phyloP scores from a whole-genome alignment of 495 filamentous ascomycete species.

The Lophiostoma macrostomum region DNA sequence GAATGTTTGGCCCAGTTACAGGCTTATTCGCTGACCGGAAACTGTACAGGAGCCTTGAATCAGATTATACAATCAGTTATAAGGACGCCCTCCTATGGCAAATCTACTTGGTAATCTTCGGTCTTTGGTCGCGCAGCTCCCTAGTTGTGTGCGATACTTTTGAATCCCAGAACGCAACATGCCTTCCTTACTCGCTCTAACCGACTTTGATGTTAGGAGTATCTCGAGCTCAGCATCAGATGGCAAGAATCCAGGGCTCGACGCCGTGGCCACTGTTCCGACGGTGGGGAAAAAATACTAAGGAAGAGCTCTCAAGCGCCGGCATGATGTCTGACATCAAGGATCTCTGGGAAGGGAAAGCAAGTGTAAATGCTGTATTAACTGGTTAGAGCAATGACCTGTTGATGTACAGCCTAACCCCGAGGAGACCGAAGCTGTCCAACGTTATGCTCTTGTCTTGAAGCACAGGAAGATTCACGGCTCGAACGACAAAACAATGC shows the following conservation, averaged over 20 bases:
- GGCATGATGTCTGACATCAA: constrained; percentile 28
- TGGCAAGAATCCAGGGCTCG: neutral
- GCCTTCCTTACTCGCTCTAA: no score
- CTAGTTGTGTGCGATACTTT: no score
- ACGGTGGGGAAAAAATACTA: constrained; percentile 18
- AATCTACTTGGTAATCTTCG: no score
- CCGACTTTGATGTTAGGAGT: constrained; percentile 9
- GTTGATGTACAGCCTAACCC: constrained; percentile 24
- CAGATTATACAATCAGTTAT: no score
- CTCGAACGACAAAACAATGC: constrained; percentile 35
- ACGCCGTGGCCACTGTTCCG: neutral
- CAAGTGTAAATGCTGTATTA: constrained; percentile 23
- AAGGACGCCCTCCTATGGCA: no score
- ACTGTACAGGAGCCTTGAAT: no score
- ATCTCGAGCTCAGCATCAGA: constrained; percentile 7
- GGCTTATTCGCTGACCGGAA: no score
- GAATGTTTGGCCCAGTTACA: no score
- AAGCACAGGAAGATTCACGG: constrained; percentile 18
- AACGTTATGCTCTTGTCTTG: constrained; percentile 22
- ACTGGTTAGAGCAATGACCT: constrained; percentile 25
- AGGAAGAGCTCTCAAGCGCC: constrained; percentile 9
- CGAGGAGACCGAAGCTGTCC: constrained; percentile 28
- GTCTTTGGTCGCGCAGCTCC: no score
- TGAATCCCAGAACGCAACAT: no score
- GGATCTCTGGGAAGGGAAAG: constrained; percentile 25